Percentiles rank a stretch among this genome's conserved stretches.
Evolutionary conservation across 352 stramenopile species (phyloP).

Genomic region (Globisporangium recalcitrans): DNA sequence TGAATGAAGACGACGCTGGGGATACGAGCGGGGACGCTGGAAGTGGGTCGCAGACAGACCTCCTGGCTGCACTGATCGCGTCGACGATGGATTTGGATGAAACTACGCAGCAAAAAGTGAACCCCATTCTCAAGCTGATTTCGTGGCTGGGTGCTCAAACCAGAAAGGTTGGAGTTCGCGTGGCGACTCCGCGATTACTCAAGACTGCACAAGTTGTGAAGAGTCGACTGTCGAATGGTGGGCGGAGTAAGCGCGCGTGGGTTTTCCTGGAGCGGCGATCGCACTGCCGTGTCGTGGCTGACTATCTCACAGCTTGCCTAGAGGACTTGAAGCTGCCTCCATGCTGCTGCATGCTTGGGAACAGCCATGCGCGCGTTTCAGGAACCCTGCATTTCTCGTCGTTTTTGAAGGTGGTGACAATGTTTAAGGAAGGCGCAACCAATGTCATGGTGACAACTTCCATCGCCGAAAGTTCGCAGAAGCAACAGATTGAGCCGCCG

Average conservation of each 20-base stretch:
- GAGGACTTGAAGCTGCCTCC: conserved; percentile 37
- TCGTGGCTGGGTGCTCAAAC: conserved; percentile 34
- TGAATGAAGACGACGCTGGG: conserved; percentile 3
- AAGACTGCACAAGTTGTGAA: conserved; percentile 50
- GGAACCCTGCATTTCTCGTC: conserved; percentile 57
- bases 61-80: conserved; percentile 19
- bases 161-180: conserved; percentile 25
- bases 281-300: conserved; percentile 65
- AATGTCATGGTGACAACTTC: conserved; percentile 80
- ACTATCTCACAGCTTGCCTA: conserved; percentile 63
- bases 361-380: conserved; percentile 56
- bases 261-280: conserved; percentile 70
- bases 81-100: conserved; percentile 36
- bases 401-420: conserved; percentile 59
- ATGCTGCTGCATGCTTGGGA: conserved; percentile 73
- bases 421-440: conserved; percentile 46
- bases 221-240: conserved; percentile 37
- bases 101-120: conserved; percentile 30
- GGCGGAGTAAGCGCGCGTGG: conserved; percentile 32
- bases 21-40: neutral
- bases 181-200: conserved; percentile 49
- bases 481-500: conserved; percentile 34
- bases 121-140: conserved; percentile 54
- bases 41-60: neutral
- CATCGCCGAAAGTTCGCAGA: conserved; percentile 49